Conservation (phyloP, 1,139 yeast species). For the Candida freyschussii region DNA sequence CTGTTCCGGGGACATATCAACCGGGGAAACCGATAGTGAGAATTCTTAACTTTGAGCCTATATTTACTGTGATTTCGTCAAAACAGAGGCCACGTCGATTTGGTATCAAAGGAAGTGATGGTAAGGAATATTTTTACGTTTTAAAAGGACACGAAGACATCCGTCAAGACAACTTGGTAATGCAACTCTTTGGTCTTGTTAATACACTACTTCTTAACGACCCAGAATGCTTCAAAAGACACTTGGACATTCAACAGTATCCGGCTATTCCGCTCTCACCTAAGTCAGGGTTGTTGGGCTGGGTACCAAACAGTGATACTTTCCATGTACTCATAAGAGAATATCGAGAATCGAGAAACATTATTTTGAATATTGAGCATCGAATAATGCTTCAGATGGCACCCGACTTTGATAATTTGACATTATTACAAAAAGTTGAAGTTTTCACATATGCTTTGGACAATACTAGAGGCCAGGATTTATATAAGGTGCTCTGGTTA, state of each 20-base stretch:
- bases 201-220: conserved; percentile 86
- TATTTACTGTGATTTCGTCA: conserved; percentile 84
- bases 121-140: conserved; percentile 74
- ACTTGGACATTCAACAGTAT: conserved; percentile 84
- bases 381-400: conserved; percentile 98
- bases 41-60: conserved; percentile 74
- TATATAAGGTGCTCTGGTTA: conserved; percentile 93
- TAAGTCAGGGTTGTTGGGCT: conserved; percentile 90
- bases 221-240: conserved; percentile 94
- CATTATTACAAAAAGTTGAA: conserved; percentile 88
- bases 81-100: conserved; percentile 93
- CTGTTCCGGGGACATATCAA: conserved; percentile 89
- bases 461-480: conserved; percentile 93
- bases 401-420: conserved; percentile 89
- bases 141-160: conserved; percentile 98
- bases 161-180: conserved; percentile 93
- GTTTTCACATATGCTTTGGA: conserved; percentile 95
- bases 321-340: conserved; percentile 91
- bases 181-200: conserved; percentile 95
- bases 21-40: conserved; percentile 79
- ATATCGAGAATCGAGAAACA: conserved; percentile 87
- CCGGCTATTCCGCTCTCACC: conserved; percentile 96
- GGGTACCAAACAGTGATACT: conserved; percentile 98
- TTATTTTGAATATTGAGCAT: conserved; percentile 86
- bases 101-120: conserved; percentile 81